Base-by-base conservation (phyloP, 805 yeast species). In the Ogataea methanolica region DNA sequence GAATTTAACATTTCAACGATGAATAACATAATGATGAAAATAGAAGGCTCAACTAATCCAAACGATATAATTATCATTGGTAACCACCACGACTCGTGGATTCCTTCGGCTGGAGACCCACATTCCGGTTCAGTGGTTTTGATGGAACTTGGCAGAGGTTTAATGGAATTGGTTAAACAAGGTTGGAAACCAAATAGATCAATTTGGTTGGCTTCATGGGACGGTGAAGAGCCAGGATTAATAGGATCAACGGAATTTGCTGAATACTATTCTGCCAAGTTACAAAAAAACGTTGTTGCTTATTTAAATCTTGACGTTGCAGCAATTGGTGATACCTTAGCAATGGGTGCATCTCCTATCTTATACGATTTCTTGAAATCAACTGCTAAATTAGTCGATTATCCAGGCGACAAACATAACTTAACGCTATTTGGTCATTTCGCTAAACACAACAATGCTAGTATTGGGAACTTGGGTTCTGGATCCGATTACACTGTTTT, bases 11-110 rank as follows among this genome's bases (percentile, higher is more conserved):
- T 82, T 53, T 70, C 80, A 12, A 83, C 86, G 6, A 72, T 83
- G 57, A 72, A 75, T 67, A 82, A 86, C 57, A 83, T 83, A 31
- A 72, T 80, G 56, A 91, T 85, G 9, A 72, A 71, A 40, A 64
- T 83, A 38, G 76, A 75, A 49, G 91, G 91, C 37, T 60, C 64
- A 12, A 65, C 73, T 6, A 68, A 71, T 36, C 63, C 68, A 36
- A 73, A 76, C 42, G 83, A 82, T 47, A 81, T 78, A 17, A 73
- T 85, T 42, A 61, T 86, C 34, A 61, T 85, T 47, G 94, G 94
- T 34, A 85, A 85, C 61, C 94, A 85, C 61, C 77, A 89, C 46
- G 94, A 86, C 60, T 82, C 91, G 3, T 87, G 92, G 94, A 76
- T 82, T 48, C 78, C 81, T 48, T 88, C 88, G 15, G 90, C 91